A percentile compares a stretch with the other conserved stretches of the same genome.
These are phyloP conservation scores for Sordaria brevicollis DNA, from an alignment of 495 filamentous ascomycete genomes.

Conservation along the genomic window DNA sequence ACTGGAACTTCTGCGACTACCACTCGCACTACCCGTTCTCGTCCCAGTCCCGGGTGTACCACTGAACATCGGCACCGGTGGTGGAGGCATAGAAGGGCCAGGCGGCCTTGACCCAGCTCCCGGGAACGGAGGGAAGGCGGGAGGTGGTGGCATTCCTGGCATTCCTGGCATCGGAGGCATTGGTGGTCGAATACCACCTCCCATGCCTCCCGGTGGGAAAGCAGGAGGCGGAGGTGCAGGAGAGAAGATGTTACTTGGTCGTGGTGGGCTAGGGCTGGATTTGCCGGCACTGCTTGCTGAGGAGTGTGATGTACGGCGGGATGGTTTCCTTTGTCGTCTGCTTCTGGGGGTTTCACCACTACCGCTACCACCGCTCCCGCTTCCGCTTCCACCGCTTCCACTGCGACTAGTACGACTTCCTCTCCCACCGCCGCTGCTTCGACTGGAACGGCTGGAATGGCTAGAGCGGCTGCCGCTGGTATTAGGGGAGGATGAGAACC, in stretches of 20 bases:
- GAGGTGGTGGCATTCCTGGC: background rate
- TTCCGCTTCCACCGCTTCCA: background rate
- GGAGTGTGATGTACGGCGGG: background rate
- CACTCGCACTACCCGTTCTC: background rate
- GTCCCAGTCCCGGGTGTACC: background rate
- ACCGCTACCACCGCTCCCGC: background rate
- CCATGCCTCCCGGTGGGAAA: background rate
- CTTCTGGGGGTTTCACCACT: background rate
- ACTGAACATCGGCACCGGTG: background rate
- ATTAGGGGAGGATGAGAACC: background rate
- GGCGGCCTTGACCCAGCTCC: background rate
- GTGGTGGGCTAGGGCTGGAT: background rate
- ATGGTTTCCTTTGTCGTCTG: background rate
- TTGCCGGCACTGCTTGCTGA: background rate
- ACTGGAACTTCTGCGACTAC: background rate
- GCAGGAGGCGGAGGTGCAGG: background rate
- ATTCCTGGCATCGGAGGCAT: background rate
- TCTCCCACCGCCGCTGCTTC: background rate
- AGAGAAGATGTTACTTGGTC: background rate
- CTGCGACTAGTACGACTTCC: background rate
- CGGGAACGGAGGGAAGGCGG: background rate
- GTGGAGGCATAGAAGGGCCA: background rate
- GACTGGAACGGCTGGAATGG: background rate
- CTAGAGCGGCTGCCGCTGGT: background rate
- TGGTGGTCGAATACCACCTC: background rate